Base-by-base conservation (phyloP, 2,329 filamentous ascomycete genomes). In the Stagonosporopsis tanaceti region DNA sequence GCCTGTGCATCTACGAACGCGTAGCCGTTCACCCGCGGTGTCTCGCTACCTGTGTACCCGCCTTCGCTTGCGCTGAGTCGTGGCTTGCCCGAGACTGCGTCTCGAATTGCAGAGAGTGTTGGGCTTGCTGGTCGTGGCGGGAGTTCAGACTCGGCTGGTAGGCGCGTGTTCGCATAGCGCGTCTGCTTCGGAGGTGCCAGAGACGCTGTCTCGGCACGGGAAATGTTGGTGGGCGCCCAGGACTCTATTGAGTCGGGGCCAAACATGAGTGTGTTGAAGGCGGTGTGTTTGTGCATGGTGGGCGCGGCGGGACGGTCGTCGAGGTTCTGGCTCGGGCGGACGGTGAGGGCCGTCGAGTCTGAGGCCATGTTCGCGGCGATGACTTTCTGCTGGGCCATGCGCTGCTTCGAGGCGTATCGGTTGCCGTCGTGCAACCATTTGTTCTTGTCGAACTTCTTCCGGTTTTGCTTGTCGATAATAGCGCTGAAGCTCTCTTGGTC, bases 401-500 rank as follows among this genome's bases (percentile, higher is more conserved):
- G 85, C 60, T 85, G 81, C 79, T 90, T 76, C 14, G 84, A 81
- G 0, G 85, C 84, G 41, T 97, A 85, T 73, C 94, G 94, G 78
- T 98, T 97, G 27, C 88, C 91, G 9, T 87, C 85, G 87, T 93
- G 96, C 42, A 98, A 81, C 90, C 94, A 97, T 1, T 88, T 87
- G 71, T 97, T 91, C 68, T 94, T 96, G 69, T 93, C 89, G 0
- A 90, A 89, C 47, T 84, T 86, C 74, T 93, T 94, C 60, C 88
- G 84, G 71, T 97, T 99, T 71, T 97, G 92, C 69, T 89, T 91
- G 78, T 99, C 95, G 27, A 98, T 81, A 1, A 99, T 82, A 67
- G 89, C 90, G 77, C 97, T 96, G 80, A 99, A 98, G 67, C 91
- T 96, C 73, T 97, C 95, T 72, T 98, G 98, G 75, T 99, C 95